Base-by-base conservation (phyloP, 2,329 filamentous ascomycete species). In the Colletotrichum orbiculare region DNA sequence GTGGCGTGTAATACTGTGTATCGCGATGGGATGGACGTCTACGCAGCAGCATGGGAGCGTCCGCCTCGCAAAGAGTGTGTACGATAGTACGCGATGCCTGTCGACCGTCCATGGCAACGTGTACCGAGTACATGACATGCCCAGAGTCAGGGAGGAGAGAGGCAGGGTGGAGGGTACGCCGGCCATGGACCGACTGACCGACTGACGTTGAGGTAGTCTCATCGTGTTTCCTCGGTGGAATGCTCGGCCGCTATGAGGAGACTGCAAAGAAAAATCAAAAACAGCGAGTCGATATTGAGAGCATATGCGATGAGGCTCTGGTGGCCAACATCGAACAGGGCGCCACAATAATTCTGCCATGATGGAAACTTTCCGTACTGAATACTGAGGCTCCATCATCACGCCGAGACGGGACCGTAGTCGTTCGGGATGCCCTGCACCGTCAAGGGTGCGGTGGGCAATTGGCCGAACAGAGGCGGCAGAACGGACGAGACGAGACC, bases 191-290 rank as follows among this genome's bases (percentile, higher is more conserved):
- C 13, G 49, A 50, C 47, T n/a, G 47, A 38, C 34, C 17, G 25
- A 5, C 25, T 54, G 54, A 63, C 54, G 47, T 47, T 25, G 57
- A 42, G 17, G 25, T 25, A 25, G 4, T 33, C 57, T 15, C 50
- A 55, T 61, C 58, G 50, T 46, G 11, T 41, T 54, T 55, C 33
- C 10, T 66, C 63, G 63, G 63, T 57, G 50, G 52, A 66, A 66
- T 66, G 41, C 63, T 66, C 63, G 63, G 63, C 58, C 63, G 48
- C 63, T 63, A 66, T 53, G 63, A 63, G 58, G 63, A 42, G 63
- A 53, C 58, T 39, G 41, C 25, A 39, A 37, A 33, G 33, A 50
- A 25, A 25, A 25, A 25, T 25, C 3, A 25, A 25, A 25, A 25
- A 25, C 25, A 46, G 43, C 43, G 50, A 33, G 49, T 43, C 25